These are phyloP conservation scores for Monilinia fructicola DNA, from an alignment of 2,329 filamentous ascomycete genomes.

Conservation along the genomic window DNA sequence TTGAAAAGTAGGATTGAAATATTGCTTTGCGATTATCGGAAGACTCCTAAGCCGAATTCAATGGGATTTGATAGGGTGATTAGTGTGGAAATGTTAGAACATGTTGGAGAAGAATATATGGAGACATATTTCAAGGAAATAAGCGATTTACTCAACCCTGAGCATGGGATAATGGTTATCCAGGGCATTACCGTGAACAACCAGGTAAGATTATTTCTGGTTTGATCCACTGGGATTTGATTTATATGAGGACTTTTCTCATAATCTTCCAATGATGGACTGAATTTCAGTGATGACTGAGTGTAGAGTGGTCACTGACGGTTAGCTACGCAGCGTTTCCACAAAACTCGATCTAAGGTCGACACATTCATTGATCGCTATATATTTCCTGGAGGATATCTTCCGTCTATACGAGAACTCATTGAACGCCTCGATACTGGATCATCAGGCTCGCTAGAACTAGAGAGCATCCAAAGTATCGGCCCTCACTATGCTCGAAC, in stretches of 20 bases:
- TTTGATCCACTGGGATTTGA: not conserved
- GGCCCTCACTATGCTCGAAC: slow-evolving; percentile 69
- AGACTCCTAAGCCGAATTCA: slow-evolving; percentile 49
- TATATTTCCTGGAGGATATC: slow-evolving; percentile 72
- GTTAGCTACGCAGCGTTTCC: slow-evolving; percentile 15
- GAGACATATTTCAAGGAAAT: slow-evolving; percentile 64
- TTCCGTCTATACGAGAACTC: slow-evolving; percentile 57
- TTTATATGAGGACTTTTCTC: not conserved
- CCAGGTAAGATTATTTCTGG: not conserved
- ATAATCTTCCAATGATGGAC: not conserved
- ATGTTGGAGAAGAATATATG: slow-evolving; percentile 65
- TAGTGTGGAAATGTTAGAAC: slow-evolving; percentile 73
- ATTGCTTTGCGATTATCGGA: slow-evolving; percentile 64
- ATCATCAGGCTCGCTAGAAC: slow-evolving; percentile 58
- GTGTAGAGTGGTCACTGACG: not conserved
- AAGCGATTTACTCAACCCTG: slow-evolving; percentile 59
- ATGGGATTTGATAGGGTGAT: slow-evolving; percentile 65
- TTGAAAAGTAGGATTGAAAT: slow-evolving; percentile 59
- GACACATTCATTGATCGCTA: slow-evolving; percentile 64
- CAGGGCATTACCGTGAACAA: slow-evolving; percentile 68
- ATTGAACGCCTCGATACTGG: slow-evolving; percentile 57
- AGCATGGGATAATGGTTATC: slow-evolving; percentile 63
- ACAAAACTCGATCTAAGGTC: slow-evolving; percentile 21
- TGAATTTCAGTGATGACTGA: not conserved
- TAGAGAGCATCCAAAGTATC: slow-evolving; percentile 67